Percentiles rank a stretch among this genome's conserved stretches.
phyloP scores from a whole-genome alignment of 768 basidiomycete species.

The Lenzites betulinus region DNA sequence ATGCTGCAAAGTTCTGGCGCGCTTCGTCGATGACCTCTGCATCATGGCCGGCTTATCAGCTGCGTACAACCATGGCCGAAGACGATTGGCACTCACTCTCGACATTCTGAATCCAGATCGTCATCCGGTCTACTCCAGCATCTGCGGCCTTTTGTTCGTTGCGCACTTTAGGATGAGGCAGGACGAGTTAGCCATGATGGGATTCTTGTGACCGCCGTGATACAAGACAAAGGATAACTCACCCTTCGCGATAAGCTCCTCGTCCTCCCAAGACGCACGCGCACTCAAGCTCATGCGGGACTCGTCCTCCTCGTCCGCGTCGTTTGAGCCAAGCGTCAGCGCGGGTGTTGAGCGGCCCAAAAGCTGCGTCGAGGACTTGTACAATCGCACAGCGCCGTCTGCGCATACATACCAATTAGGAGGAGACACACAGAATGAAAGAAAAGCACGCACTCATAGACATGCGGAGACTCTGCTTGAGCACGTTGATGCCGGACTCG shows the following conservation, averaged over 20 bases:
- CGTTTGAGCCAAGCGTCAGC: conserved; percentile 43
- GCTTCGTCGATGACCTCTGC: conserved; percentile 83
- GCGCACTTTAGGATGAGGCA: conserved; percentile 55
- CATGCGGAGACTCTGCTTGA: conserved; percentile 71
- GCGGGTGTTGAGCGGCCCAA: conserved; percentile 44
- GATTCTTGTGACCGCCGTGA: background rate
- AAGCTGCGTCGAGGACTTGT: conserved; percentile 55
- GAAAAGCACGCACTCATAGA: conserved; percentile 61
- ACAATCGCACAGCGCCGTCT: conserved; percentile 72
- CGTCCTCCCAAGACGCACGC: conserved; percentile 53
- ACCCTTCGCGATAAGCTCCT: conserved; percentile 48
- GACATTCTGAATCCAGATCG: conserved; percentile 79
- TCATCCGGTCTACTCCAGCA: conserved; percentile 65
- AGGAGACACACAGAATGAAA: background rate
- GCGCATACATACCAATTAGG: background rate
- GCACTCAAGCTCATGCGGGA: conserved; percentile 29
- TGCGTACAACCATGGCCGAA: background rate
- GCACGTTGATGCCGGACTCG: conserved; percentile 46
- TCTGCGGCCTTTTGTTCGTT: conserved; percentile 57
- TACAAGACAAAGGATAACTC: conserved; percentile 17
- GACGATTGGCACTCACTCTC: conserved; percentile 59
- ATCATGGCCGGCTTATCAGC: background rate
- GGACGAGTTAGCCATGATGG: conserved; percentile 46
- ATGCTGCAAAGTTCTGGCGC: conserved; percentile 67
- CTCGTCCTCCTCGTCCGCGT: conserved; percentile 34